A percentile compares a stretch with the other conserved stretches of the same genome.
Evolutionary conservation across 169 alveolate species (phyloP).

Genomic region (Eimeria brunetti): DNA sequence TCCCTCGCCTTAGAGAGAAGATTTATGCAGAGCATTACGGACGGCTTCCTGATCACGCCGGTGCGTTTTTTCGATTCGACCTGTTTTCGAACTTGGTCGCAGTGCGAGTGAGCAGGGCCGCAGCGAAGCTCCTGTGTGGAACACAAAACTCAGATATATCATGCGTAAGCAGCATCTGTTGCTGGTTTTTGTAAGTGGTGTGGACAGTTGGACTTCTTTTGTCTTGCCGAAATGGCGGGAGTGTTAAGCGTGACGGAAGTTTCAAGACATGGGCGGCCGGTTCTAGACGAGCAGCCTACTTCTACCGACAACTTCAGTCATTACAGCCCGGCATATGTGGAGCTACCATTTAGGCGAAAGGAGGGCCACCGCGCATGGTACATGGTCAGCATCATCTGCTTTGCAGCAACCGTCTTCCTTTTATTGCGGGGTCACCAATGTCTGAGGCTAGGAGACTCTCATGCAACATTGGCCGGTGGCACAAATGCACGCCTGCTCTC

Average conservation of each 20-base stretch:
- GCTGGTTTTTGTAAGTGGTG: background rate
- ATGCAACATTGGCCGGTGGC: background rate
- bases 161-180: background rate
- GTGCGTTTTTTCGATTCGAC: background rate
- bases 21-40: background rate
- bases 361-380: background rate
- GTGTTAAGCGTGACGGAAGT: background rate
- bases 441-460: background rate
- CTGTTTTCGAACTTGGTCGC: background rate
- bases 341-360: background rate
- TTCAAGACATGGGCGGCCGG: background rate
- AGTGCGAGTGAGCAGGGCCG: background rate
- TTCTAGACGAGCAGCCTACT: background rate
- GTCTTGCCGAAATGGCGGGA: background rate
- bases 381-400: background rate
- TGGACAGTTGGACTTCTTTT: background rate
- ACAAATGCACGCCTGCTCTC: background rate
- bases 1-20: background rate
- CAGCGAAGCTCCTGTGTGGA: background rate
- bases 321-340: background rate
- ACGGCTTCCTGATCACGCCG: background rate
- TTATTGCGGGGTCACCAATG: constrained; percentile 3
- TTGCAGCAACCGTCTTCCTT: background rate
- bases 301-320: background rate
- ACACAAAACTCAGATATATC: background rate